Evolutionary conservation across 768 basidiomycete genomes (phyloP), one percentile per base, ranked within the genome.

Genomic region (Boletus coccyginus): DNA sequence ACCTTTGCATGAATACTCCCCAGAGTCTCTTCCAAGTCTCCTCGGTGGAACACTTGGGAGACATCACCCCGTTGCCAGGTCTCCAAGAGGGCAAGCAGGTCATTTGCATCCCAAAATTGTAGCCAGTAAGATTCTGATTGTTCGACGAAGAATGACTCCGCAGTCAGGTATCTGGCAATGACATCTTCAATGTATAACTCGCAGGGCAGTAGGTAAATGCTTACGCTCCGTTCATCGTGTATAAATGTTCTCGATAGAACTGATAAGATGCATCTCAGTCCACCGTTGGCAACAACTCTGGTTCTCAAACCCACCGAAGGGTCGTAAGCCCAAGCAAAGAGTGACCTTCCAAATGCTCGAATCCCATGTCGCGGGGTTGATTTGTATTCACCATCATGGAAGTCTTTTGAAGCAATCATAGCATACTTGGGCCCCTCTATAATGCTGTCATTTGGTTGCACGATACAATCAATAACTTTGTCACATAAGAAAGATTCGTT

Each of bases 271-370:
- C 10, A 19, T 19, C 5, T 40, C 39, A 40, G 39, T 40, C 11
- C 10, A 11, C n/a, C 10, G 11, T 19, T 5, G n/a, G n/a, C 19
- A 12, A 40, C n/a, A 40, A 4, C 10, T 19, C 10, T 40, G n/a
- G 5, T n/a, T n/a, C 19, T 40, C 39, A 19, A n/a, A 40, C 29
- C 31, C 29, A 19, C 39, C 5, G n/a, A 31, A 31, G 27, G 44
- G 31, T 81, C 78, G 57, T 82, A 81, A 13, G 80, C 79, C 80
- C 82, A 83, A 29, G 78, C 78, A 44, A 78, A 78, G 57, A 81
- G 81, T 7, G 72, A 81, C 12, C 83, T 73, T 2, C 74, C 81
- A 55, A 82, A 83, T 2, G 82, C 80, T 8, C 81, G 75, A 31
- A 82, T 67, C 29, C 81, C 81, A 32, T 70, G 68, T 55, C 78